Base-by-base conservation (phyloP, 1,284 basidiomycete genomes). In the Ganoderma sinense region DNA sequence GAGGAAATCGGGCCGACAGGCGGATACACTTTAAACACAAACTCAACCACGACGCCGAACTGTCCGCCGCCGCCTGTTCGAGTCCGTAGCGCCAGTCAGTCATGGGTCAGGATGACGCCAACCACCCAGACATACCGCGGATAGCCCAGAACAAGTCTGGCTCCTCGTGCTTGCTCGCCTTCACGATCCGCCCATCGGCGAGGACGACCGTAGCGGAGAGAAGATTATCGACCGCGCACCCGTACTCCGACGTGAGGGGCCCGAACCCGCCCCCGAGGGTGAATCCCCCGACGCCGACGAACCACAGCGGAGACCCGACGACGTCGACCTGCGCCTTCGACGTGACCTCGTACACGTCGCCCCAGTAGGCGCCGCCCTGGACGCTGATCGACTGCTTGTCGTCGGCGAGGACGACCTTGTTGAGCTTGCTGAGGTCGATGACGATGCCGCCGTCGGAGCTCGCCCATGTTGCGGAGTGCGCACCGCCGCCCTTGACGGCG, bases 41-140 rank as follows among this genome's bases (percentile, higher is more conserved):
- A 85, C 51, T 82, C 78, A 20, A 83, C 83, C 3, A 86, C 83
- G 60, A 86, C 76, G n/a, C 86, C 86, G 74, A 86, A 86, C 72
- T 85, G 86, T 43, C 78, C 76, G 0, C 85, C 85, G 5, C 83
- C 86, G 56, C 84, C 85, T 74, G 78, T 8, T 13, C 29, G 11
- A 74, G 78, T 4, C 13, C 29, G 8, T 62, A 31, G 36, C 20
- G 5, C 33, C 56, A 66, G 45, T 36, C 1, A 5, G 48, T 13
- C 18, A 53, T 16, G 11, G 29, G 40, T 29, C 31, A 53, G 6
- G 43, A 18, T 31, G 7, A 45, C 4, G 26, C 51, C 8, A 29
- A n/a, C 7, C 5, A 55, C 33, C 29, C 59, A 31, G 29, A 69
- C 74, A 11, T 43, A 75, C 78, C 78, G 29, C 79, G 76, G n/a